phyloP scores from a whole-genome alignment of 2,329 filamentous ascomycete species.

The Aspergillus clavatus region DNA sequence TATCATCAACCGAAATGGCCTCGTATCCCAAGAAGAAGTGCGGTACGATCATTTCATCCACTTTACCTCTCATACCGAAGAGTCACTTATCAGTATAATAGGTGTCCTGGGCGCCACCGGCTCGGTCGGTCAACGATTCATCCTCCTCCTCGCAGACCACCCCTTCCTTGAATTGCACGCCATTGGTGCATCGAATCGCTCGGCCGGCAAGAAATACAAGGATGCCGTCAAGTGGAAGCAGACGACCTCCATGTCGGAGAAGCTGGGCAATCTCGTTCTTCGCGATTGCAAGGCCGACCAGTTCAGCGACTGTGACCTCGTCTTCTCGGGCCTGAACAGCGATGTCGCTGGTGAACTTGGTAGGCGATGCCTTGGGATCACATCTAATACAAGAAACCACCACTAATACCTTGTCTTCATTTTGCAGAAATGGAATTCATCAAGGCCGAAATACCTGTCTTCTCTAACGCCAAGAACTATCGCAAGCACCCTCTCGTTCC shows the following conservation, averaged over 20 bases:
- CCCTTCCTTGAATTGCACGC: conserved; percentile 82
- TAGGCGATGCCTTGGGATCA: conserved; percentile 41
- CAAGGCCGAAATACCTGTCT: conserved; percentile 80
- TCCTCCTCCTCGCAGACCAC: conserved; percentile 83
- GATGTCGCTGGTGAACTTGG: conserved; percentile 90
- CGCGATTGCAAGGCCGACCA: conserved; percentile 77
- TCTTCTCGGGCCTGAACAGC: conserved; percentile 89
- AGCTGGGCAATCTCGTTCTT: conserved; percentile 73
- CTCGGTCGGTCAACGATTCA: conserved; percentile 92
- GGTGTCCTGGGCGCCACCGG: conserved; percentile 86
- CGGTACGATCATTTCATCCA: conserved; percentile 24
- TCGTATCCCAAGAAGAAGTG: conserved; percentile 38
- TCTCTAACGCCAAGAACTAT: conserved; percentile 98
- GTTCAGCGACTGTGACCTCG: conserved; percentile 84
- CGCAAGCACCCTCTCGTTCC: conserved; percentile 84
- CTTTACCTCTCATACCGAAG: conserved; percentile 13
- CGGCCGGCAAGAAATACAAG: conserved; percentile 88
- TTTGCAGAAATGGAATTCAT: conserved; percentile 79
- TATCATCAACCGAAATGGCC: conserved; percentile 23
- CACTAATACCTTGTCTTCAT: background rate
- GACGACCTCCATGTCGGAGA: conserved; percentile 70
- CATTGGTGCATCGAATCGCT: conserved; percentile 82
- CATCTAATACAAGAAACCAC: background rate
- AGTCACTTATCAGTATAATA: conserved; percentile 23
- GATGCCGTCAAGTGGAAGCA: conserved; percentile 97